phyloP scores from a whole-genome alignment of 192 early-diverging fungal genomes.

The Irineochytrium annulatum region DNA sequence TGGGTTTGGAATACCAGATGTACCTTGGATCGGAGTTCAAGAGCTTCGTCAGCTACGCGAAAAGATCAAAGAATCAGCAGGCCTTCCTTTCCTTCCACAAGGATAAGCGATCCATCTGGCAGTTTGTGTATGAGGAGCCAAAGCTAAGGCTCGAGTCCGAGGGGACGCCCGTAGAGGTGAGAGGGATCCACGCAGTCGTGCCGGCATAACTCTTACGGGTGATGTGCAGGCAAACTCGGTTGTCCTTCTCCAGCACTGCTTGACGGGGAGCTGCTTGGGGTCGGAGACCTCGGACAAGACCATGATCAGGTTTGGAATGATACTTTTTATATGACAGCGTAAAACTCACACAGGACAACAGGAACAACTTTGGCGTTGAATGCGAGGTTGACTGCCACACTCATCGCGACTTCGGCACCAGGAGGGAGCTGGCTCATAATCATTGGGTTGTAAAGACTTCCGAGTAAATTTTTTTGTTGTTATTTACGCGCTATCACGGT shows the following conservation, averaged over 20 bases:
- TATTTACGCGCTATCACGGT: too few relatives aligned
- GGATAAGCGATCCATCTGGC: conserved; percentile 27
- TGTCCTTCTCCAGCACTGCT: conserved; percentile 29
- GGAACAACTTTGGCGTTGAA: conserved; percentile 40
- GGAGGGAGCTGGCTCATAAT: conserved; percentile 18
- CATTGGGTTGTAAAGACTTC: background rate
- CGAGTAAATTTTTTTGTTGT: background rate
- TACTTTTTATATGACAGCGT: background rate
- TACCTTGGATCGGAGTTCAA: conserved; percentile 32
- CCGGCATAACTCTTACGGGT: background rate
- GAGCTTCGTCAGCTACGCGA: conserved; percentile 14
- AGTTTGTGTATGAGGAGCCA: conserved; percentile 31
- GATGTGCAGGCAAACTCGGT: conserved; percentile 21
- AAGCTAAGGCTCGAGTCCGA: conserved; percentile 32
- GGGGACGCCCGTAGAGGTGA: conserved; percentile 25
- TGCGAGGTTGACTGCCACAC: conserved; percentile 32
- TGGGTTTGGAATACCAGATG: conserved; percentile 19
- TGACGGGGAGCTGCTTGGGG: conserved; percentile 29
- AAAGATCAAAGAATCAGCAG: conserved; percentile 27
- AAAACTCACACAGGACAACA: background rate
- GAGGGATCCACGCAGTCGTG: background rate
- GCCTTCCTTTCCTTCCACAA: conserved; percentile 26
- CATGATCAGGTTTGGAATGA: conserved; percentile 15
- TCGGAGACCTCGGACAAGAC: conserved; percentile 18
- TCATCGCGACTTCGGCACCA: conserved; percentile 16